Evolutionary conservation across 2,329 filamentous ascomycete species (phyloP).

Genomic region (Lomentospora prolificans): DNA sequence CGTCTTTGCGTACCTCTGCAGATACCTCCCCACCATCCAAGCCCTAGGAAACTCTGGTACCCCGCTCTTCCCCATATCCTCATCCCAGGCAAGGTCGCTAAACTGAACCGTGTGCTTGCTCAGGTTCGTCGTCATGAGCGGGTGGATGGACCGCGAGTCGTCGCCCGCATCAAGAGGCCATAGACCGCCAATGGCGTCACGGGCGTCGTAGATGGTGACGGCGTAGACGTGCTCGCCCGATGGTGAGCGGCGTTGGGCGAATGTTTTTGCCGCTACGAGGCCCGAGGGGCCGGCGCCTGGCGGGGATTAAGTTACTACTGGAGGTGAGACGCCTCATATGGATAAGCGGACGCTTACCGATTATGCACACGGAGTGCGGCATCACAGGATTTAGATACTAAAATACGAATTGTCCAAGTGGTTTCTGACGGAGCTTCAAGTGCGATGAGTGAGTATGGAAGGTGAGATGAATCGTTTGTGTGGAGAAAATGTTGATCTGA

Average conservation of each 20-base stretch:
- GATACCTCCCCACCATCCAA: constrained; percentile 66
- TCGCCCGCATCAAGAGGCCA: constrained; percentile 54
- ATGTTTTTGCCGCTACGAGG: constrained; percentile 4
- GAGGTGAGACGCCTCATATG: background rate
- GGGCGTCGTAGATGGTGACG: constrained; percentile 61
- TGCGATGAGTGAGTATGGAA: background rate
- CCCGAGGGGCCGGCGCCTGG: constrained; percentile 5
- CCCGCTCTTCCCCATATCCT: constrained; percentile 14
- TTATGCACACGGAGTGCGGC: constrained; percentile 3
- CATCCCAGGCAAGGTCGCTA: constrained; percentile 62
- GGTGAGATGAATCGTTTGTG: too few relatives aligned
- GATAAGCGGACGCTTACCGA: background rate
- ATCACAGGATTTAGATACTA: background rate
- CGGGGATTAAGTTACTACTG: too few relatives aligned
- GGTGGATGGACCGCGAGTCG: constrained; percentile 44
- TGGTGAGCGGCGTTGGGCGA: background rate
- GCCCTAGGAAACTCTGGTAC: constrained; percentile 62
- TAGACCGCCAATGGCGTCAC: constrained; percentile 61
- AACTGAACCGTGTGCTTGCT: constrained; percentile 67
- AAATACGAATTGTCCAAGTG: too few relatives aligned
- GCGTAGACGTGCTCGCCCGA: constrained; percentile 34
- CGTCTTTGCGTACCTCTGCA: constrained; percentile 51
- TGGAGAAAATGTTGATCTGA: too few relatives aligned
- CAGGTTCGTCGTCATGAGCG: constrained; percentile 63
- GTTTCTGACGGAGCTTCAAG: too few relatives aligned